Conservation (phyloP, 148 eudicot genomes). For the Rhododendron ovatum region DNA sequence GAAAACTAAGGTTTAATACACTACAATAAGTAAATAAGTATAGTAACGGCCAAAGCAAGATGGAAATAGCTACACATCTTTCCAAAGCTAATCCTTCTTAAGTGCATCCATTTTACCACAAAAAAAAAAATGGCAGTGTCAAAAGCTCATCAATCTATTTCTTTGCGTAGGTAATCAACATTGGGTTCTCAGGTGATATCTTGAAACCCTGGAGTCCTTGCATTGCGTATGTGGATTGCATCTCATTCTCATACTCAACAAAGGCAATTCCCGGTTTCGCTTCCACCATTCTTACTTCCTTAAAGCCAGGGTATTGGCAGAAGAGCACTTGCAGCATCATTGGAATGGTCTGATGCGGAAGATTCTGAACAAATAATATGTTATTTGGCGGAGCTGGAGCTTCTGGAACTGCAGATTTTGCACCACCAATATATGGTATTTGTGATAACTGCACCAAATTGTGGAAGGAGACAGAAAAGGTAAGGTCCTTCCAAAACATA, state of each 20-base stretch:
- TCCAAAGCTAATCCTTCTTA: not conserved
- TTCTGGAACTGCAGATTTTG: constrained; percentile 57
- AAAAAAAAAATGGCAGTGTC: not conserved
- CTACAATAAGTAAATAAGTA: not conserved
- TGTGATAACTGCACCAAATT: constrained; percentile 66
- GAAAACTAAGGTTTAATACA: not conserved
- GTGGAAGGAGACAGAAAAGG: not conserved
- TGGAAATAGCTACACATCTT: not conserved
- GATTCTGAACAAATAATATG: constrained; percentile 83
- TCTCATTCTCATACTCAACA: constrained; percentile 81
- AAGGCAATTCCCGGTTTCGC: constrained; percentile 96
- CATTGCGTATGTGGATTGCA: constrained; percentile 78
- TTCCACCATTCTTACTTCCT: constrained; percentile 96
- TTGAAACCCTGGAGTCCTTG: constrained; percentile 77
- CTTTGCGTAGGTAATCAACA: constrained; percentile 90
- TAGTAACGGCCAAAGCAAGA: not conserved
- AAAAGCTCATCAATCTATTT: constrained; percentile 38
- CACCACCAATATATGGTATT: constrained; percentile 56
- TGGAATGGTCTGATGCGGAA: constrained; percentile 77
- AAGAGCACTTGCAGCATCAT: constrained; percentile 89
- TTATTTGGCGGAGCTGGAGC: constrained; percentile 87
- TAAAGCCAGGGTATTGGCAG: constrained; percentile 75
- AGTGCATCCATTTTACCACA: not conserved
- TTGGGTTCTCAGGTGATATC: constrained; percentile 60
- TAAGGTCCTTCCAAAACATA: not conserved